Conservation (phyloP, 83 land plant species). For the Picea engelmannii region DNA sequence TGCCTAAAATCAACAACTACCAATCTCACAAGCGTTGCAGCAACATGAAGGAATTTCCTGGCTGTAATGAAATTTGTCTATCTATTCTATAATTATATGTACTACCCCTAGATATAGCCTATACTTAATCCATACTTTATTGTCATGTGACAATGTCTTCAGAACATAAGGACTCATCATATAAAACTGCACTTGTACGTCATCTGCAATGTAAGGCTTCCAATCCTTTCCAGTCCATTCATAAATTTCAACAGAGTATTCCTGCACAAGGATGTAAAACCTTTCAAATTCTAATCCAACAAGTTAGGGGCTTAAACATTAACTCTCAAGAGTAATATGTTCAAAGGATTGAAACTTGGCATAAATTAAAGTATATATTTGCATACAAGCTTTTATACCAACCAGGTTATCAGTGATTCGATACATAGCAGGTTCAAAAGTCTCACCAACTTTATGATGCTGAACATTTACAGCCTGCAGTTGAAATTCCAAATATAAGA, state of each 20-base stretch:
- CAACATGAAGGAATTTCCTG: neutral
- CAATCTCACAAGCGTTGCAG: neutral
- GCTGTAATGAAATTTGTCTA: neutral
- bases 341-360: neutral
- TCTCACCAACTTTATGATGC: conserved; percentile 87
- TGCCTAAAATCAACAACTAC: neutral
- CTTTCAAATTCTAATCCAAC: neutral
- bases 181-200: conserved; percentile 98
- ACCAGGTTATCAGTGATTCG: conserved; percentile 94
- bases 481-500: neutral
- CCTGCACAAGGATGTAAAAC: conserved; percentile 36
- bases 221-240: conserved; percentile 95
- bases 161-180: conserved; percentile 99
- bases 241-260: conserved; percentile 88
- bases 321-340: neutral
- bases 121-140: conserved; percentile 56
- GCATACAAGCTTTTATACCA: neutral
- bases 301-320: neutral
- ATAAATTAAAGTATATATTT: neutral
- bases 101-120: neutral
- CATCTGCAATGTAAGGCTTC: conserved; percentile 93
- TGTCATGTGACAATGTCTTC: conserved; percentile 75
- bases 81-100: neutral
- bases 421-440: conserved; percentile 85
- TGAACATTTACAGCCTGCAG: conserved; percentile 82